phyloP scores from a whole-genome alignment of 352 stramenopile genomes.

The Phytophthora litchii region DNA sequence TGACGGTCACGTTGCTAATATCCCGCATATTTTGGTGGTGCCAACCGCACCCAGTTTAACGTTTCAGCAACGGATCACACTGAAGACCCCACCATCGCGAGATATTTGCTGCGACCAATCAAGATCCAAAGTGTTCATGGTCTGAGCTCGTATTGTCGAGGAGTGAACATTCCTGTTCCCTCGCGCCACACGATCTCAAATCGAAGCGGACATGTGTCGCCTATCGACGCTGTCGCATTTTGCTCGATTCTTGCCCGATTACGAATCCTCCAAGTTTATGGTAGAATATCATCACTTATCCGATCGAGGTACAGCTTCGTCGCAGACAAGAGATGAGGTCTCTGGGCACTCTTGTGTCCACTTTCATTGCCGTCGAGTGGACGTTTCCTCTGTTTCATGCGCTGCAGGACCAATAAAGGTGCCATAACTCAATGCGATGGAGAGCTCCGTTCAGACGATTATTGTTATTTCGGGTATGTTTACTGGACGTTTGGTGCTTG shows the following conservation, averaged over 20 bases:
- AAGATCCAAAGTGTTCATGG: constrained; percentile 23
- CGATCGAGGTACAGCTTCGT: too few species aligned
- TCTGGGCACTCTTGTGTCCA: too few species aligned
- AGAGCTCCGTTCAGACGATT: too few species aligned
- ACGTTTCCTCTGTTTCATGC: too few species aligned
- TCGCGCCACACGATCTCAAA: constrained; percentile 29
- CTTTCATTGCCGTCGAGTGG: too few species aligned
- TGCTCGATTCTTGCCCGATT: constrained; percentile 23
- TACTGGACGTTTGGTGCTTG: too few species aligned
- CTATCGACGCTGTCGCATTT: constrained; percentile 28
- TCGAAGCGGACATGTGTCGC: constrained; percentile 23
- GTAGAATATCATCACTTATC: too few species aligned
- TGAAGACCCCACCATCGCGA: constrained; percentile 7
- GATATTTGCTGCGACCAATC: constrained; percentile 7
- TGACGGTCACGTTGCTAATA: too few species aligned
- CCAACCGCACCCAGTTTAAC: not conserved
- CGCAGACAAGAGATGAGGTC: too few species aligned
- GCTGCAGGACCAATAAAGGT: too few species aligned
- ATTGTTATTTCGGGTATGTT: too few species aligned
- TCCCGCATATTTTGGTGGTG: constrained; percentile 11
- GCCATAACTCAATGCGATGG: too few species aligned
- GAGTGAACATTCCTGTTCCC: constrained; percentile 3
- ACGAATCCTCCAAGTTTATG: constrained; percentile 9
- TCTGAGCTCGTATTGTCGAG: constrained; percentile 6
- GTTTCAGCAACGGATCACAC: constrained; percentile 2